Percentiles rank a stretch among this genome's conserved stretches.
These are phyloP conservation scores for Piloderma croceum DNA, from an alignment of 768 basidiomycete species.

Conservation along the genomic window DNA sequence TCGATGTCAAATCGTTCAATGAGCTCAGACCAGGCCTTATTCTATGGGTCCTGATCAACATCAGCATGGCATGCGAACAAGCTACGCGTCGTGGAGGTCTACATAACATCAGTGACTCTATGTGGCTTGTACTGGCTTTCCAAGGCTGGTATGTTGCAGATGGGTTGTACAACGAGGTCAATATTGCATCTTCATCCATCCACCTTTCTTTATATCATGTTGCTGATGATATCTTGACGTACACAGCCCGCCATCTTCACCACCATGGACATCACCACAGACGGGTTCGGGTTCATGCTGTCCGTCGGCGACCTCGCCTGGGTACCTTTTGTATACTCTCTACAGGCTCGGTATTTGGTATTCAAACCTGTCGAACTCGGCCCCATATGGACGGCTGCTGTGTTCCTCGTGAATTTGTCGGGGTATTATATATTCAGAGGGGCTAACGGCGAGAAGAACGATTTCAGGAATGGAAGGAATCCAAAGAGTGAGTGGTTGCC, in stretches of 20 bases:
- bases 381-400: conserved; percentile 43
- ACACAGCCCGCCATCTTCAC: conserved; percentile 79
- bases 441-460: conserved; percentile 91
- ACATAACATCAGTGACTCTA: conserved; percentile 71
- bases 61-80: conserved; percentile 89
- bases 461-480: conserved; percentile 90
- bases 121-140: conserved; percentile 85
- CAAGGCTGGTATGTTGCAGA: conserved; percentile 86
- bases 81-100: conserved; percentile 70
- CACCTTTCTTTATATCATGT: conserved; percentile 6
- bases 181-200: conserved; percentile 1
- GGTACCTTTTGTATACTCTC: conserved; percentile 91
- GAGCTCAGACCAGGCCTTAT: conserved; percentile 89
- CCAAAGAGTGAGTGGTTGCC: conserved; percentile 66
- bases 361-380: conserved; percentile 82
- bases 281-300: conserved; percentile 99
- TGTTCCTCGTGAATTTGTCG: conserved; percentile 57
- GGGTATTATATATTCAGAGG: conserved; percentile 91
- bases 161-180: conserved; percentile 83
- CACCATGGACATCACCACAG: conserved; percentile 96
- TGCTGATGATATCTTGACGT: background rate
- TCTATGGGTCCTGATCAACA: conserved; percentile 85
- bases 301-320: conserved; percentile 86
- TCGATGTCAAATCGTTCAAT: conserved; percentile 65
- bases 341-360: conserved; percentile 94